A percentile compares a stretch with the other conserved stretches of the same genome.
Evolutionary conservation across 2,329 filamentous ascomycete species (phyloP).

Genomic region (Colletotrichum euphorbiae): DNA sequence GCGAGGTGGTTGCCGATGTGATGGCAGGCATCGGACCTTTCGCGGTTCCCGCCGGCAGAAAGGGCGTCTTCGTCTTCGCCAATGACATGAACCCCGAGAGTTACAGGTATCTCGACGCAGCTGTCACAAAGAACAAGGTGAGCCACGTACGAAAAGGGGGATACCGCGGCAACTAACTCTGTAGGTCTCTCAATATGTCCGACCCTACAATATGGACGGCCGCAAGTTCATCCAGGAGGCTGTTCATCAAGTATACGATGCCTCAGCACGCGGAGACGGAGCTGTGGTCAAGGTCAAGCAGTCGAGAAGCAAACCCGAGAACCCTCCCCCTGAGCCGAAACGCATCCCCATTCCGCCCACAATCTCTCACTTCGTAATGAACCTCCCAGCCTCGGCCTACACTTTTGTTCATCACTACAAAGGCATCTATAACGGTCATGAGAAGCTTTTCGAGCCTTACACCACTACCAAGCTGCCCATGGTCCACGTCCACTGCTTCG

Average conservation of each 20-base stretch:
- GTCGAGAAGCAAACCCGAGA: conserved; percentile 52
- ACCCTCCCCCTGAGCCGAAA: conserved; percentile 51
- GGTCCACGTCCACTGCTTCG: conserved; percentile 96
- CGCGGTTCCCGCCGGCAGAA: conserved; percentile 90
- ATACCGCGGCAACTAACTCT: conserved; percentile 38
- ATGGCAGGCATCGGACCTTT: conserved; percentile 99
- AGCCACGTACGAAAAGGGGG: conserved; percentile 12
- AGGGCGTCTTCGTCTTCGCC: conserved; percentile 91
- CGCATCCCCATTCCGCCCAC: conserved; percentile 73
- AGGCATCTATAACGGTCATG: conserved; percentile 81
- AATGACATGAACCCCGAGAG: conserved; percentile 97
- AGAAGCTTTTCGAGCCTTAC: conserved; percentile 72
- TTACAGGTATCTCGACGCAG: conserved; percentile 76
- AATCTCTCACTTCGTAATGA: conserved; percentile 97
- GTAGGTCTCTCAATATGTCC: conserved; percentile 76
- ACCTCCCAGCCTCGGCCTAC: conserved; percentile 90
- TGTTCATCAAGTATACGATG: conserved; percentile 68
- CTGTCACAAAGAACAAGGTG: conserved; percentile 84
- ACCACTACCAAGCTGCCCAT: conserved; percentile 76
- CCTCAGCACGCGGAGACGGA: conserved; percentile 63
- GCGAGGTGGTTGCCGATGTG: conserved; percentile 92
- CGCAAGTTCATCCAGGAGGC: conserved; percentile 81
- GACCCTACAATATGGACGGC: conserved; percentile 84
- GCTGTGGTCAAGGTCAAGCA: conserved; percentile 63
- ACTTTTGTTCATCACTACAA: conserved; percentile 82